A percentile compares a stretch with the other conserved stretches of the same genome.
Conservation (phyloP, 2,329 filamentous ascomycete genomes). For the Eutypa lata region DNA sequence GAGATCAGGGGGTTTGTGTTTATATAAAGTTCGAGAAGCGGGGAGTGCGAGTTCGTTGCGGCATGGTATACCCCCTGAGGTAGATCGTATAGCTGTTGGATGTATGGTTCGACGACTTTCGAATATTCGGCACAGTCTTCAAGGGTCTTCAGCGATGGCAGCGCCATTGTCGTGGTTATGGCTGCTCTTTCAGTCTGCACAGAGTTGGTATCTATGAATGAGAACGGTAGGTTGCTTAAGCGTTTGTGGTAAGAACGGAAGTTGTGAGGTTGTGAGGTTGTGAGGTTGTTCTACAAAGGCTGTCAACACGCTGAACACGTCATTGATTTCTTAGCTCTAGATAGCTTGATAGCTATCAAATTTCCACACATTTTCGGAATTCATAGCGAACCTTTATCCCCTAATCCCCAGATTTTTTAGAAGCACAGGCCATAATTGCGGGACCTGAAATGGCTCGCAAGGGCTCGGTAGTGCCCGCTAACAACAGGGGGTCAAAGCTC, state of each 20-base stretch:
- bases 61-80: conserved; percentile 62
- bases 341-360: too few species aligned
- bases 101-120: conserved; percentile 71
- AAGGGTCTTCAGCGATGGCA: conserved; percentile 69
- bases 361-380: too few species aligned
- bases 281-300: too few species aligned
- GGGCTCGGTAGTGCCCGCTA: neutral
- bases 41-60: conserved; percentile 52
- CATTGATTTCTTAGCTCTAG: neutral
- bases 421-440: conserved; percentile 1
- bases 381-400: too few species aligned
- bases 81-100: conserved; percentile 67
- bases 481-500: neutral
- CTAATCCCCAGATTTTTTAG: neutral
- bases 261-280: neutral
- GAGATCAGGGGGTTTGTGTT: conserved; percentile 83
- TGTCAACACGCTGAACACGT: neutral
- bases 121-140: conserved; percentile 74
- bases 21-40: conserved; percentile 69
- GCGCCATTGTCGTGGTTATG: conserved; percentile 49
- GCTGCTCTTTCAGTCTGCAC: neutral
- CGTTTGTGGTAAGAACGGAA: neutral
- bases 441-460: neutral
- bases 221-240: neutral
- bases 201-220: neutral